A percentile compares a stretch with the other conserved stretches of the same genome.
These are phyloP conservation scores for Poronia punctata DNA, from an alignment of 495 filamentous ascomycete genomes.

Conservation along the genomic window DNA sequence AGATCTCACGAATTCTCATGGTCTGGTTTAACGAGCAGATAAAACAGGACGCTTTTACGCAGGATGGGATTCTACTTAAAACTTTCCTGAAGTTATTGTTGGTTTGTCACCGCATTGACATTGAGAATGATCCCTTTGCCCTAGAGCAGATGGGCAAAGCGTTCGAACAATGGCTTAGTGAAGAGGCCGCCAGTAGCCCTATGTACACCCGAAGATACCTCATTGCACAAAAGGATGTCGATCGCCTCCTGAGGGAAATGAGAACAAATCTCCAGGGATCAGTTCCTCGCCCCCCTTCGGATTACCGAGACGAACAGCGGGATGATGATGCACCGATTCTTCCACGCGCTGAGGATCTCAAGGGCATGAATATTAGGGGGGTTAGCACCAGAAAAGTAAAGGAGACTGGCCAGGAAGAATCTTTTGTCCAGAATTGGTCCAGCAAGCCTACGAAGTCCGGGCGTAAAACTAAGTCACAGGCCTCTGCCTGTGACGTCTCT, in stretches of 20 bases:
- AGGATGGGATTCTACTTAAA: constrained; percentile 13
- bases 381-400: background rate
- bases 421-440: no score
- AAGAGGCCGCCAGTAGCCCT: constrained; percentile 12
- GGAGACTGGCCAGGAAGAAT: background rate
- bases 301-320: background rate
- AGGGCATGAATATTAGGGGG: background rate
- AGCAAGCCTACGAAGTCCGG: no score
- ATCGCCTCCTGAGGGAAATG: background rate
- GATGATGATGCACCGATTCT: background rate
- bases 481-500: no score
- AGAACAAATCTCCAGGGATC: background rate
- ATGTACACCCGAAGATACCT: constrained; percentile 19
- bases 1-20: constrained; percentile 18
- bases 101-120: constrained; percentile 1
- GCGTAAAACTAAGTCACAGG: no score
- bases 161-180: constrained; percentile 23
- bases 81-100: constrained; percentile 14
- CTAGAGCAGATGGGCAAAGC: constrained; percentile 12
- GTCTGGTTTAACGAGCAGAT: constrained; percentile 30
- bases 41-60: constrained; percentile 14
- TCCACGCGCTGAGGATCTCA: background rate
- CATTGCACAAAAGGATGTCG: constrained; percentile 19
- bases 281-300: background rate
- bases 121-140: constrained; percentile 4